These are phyloP conservation scores for Hortiboletus campestris DNA, from an alignment of 768 basidiomycete species.

Conservation along the genomic window DNA sequence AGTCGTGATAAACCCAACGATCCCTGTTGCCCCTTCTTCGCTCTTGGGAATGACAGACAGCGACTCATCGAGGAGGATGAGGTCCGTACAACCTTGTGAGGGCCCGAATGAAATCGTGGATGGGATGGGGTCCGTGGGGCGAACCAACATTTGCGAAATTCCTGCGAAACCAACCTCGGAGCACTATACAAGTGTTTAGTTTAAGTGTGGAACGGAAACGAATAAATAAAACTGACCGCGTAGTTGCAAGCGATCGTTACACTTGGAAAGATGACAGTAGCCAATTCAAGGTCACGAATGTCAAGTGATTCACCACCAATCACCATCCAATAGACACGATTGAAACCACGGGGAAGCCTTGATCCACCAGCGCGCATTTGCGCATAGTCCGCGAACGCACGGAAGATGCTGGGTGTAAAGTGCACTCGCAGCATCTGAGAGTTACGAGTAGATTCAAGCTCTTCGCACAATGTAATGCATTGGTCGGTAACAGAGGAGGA, in stretches of 20 bases:
- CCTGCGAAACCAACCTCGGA: slow-evolving; percentile 17
- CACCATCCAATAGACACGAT: slow-evolving; percentile 18
- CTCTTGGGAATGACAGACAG: slow-evolving; percentile 7
- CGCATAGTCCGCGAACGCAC: slow-evolving; percentile 15
- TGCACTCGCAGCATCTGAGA: slow-evolving; percentile 15
- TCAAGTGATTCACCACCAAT: slow-evolving; percentile 15
- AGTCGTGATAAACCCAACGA: slow-evolving; percentile 10
- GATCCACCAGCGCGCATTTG: slow-evolving; percentile 7
- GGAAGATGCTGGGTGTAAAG: slow-evolving; percentile 16
- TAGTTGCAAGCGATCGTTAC: slow-evolving; percentile 16
- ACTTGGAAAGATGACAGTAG: slow-evolving; percentile 10
- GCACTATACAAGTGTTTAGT: background rate
- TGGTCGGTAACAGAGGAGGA: slow-evolving; percentile 11
- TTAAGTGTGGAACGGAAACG: too few species aligned
- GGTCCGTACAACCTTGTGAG: slow-evolving; percentile 7
- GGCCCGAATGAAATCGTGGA: slow-evolving; percentile 11
- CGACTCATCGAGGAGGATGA: slow-evolving; percentile 16
- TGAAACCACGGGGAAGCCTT: slow-evolving; percentile 14
- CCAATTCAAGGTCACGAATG: slow-evolving; percentile 10
- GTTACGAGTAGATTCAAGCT: slow-evolving; percentile 11
- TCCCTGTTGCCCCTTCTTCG: slow-evolving; percentile 5
- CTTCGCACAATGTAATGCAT: slow-evolving; percentile 9
- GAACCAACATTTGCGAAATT: slow-evolving; percentile 13
- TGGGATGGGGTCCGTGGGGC: slow-evolving; percentile 13
- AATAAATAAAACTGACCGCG: slow-evolving; percentile 3